phyloP scores from a whole-genome alignment of 495 filamentous ascomycete species.

The Penicillium steckii region DNA sequence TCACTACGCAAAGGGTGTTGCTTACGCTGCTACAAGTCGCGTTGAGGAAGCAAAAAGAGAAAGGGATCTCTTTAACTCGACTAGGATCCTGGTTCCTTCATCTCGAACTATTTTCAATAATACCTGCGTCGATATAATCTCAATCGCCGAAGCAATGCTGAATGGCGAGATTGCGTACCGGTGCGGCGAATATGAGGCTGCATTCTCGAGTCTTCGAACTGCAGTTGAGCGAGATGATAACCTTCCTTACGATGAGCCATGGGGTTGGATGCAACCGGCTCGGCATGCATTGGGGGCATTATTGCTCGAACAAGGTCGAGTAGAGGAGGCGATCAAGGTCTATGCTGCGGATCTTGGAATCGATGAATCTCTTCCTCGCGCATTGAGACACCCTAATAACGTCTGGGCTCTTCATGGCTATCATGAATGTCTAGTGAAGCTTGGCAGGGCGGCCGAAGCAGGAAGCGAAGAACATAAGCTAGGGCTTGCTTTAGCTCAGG shows the following conservation, averaged over 20 bases:
- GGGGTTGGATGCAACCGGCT: constrained; percentile 69
- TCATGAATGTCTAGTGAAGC: constrained; percentile 58
- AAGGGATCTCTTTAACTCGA: constrained; percentile 42
- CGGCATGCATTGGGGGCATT: constrained; percentile 66
- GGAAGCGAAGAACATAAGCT: constrained; percentile 47
- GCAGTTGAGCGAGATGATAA: constrained; percentile 55
- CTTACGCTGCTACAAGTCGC: constrained; percentile 52
- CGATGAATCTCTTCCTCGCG: constrained; percentile 50
- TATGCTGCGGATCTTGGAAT: constrained; percentile 65
- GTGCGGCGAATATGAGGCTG: constrained; percentile 49
- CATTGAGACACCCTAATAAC: constrained; percentile 62
- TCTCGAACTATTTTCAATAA: constrained; percentile 67
- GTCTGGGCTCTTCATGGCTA: constrained; percentile 68
- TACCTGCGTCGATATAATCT: constrained; percentile 57
- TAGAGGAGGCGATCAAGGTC: constrained; percentile 51
- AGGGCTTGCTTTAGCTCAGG: constrained; percentile 46
- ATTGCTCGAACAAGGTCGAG: constrained; percentile 57
- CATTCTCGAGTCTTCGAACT: constrained; percentile 51
- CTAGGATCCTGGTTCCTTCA: constrained; percentile 43
- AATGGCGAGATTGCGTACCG: constrained; percentile 70
- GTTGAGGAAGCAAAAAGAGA: constrained; percentile 47
- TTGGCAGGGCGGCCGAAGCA: constrained; percentile 51
- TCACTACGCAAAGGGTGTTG: constrained; percentile 64
- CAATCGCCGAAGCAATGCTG: constrained; percentile 60
- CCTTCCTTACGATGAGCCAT: constrained; percentile 66